Conservation (phyloP, 768 basidiomycete genomes). For the Thelephora ganbajun region DNA sequence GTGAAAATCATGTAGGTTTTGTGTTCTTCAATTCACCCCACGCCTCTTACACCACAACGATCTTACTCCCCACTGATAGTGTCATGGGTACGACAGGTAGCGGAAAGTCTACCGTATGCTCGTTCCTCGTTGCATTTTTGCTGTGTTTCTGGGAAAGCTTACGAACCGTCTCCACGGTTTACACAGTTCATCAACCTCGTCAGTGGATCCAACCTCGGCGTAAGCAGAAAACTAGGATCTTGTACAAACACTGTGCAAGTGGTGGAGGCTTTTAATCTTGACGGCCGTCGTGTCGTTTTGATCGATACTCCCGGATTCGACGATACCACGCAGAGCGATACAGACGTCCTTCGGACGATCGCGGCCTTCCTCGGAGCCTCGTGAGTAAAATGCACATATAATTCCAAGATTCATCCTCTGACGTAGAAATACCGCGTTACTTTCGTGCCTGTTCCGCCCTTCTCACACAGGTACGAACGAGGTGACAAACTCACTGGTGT, state of each 20-base stretch:
- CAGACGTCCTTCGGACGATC: slow-evolving; percentile 9
- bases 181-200: slow-evolving; percentile 14
- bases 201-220: slow-evolving; percentile 7
- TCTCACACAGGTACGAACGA: slow-evolving; percentile 7
- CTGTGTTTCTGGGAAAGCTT: background rate
- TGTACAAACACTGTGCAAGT: slow-evolving; percentile 10
- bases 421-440: background rate
- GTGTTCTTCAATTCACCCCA: too few species aligned
- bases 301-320: slow-evolving; percentile 15
- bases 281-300: slow-evolving; percentile 8
- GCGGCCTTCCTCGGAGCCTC: slow-evolving; percentile 6
- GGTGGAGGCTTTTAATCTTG: slow-evolving; percentile 5
- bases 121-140: background rate
- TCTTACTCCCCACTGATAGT: too few species aligned
- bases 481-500: slow-evolving; percentile 12
- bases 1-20: too few species aligned
- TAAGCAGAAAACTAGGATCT: slow-evolving; percentile 9
- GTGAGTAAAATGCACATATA: slow-evolving; percentile 7
- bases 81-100: slow-evolving; percentile 13
- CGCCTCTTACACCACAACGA: too few species aligned
- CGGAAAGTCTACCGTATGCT: slow-evolving; percentile 11
- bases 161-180: background rate
- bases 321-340: slow-evolving; percentile 9
- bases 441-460: slow-evolving; percentile 9
- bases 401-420: background rate